Percentiles rank a stretch among this genome's conserved stretches.
Evolutionary conservation across 208 protist genomes (phyloP).

Genomic region (Leishmania martiniquensis): DNA sequence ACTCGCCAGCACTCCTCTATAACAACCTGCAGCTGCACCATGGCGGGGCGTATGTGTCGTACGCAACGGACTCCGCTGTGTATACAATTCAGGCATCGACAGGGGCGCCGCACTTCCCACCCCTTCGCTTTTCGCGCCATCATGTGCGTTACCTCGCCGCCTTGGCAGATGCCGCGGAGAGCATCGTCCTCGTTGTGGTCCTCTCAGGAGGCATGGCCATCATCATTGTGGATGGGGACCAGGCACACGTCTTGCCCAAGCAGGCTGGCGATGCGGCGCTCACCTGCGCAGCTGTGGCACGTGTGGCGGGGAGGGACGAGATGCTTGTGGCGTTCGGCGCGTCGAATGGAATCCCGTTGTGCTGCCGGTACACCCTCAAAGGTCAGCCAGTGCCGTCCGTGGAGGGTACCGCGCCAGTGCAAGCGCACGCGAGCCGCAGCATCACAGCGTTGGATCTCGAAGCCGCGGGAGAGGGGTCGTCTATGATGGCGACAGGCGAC

Average conservation of each 20-base stretch:
- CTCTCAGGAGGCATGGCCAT: constrained; percentile 3
- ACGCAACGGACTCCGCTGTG: constrained; percentile 27
- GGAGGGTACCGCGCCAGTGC: constrained; percentile 1
- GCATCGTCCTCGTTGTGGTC: constrained; percentile 22
- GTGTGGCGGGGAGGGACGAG: neutral
- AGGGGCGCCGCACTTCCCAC: constrained; percentile 25
- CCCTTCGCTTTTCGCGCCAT: constrained; percentile 8
- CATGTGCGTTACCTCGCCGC: constrained; percentile 10
- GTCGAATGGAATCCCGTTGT: constrained; percentile 8
- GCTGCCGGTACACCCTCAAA: constrained; percentile 6
- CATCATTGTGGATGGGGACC: constrained; percentile 24
- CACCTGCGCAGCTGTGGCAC: constrained; percentile 8
- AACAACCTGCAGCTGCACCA: constrained; percentile 53
- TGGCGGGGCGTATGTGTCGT: constrained; percentile 19
- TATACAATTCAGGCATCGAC: constrained; percentile 33
- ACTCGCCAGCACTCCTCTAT: constrained; percentile 36
- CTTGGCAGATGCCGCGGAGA: constrained; percentile 9
- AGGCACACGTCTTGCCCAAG: constrained; percentile 8
- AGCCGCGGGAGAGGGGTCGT: constrained; percentile 3
- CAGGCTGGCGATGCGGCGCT: neutral
- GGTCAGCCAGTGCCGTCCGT: neutral
- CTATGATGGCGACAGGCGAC: constrained; percentile 45
- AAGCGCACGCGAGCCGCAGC: constrained; percentile 41
- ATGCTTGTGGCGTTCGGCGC: constrained; percentile 19
- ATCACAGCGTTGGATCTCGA: constrained; percentile 49